Conservation (phyloP, 2,329 filamentous ascomycete species). For the Penicillium sp. region DNA sequence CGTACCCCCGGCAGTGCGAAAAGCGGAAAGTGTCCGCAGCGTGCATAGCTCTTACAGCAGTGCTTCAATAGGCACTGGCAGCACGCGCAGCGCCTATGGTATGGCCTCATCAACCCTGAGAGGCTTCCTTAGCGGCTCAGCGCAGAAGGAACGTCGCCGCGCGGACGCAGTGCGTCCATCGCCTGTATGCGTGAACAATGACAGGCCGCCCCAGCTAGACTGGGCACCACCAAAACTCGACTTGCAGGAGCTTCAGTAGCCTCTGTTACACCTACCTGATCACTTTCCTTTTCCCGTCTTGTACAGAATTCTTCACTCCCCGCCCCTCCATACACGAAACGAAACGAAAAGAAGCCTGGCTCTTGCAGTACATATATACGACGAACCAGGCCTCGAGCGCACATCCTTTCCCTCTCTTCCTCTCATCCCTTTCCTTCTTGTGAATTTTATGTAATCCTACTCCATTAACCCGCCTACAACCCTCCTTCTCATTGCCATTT, state of each 20-base stretch:
- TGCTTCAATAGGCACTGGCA: conserved; percentile 37
- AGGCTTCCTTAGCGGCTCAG: conserved; percentile 34
- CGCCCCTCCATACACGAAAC: not conserved
- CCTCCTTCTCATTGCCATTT: not conserved
- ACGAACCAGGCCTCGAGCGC: conserved; percentile 8
- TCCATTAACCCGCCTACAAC: not conserved
- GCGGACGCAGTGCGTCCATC: conserved; percentile 30
- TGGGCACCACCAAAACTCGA: conserved; percentile 41
- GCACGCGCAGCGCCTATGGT: conserved; percentile 37
- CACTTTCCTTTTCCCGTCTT: not conserved
- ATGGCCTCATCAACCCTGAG: conserved; percentile 38
- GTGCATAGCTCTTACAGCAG: conserved; percentile 37
- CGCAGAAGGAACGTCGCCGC: conserved; percentile 31
- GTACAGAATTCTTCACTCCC: conserved; percentile 4
- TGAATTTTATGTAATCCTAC: not conserved
- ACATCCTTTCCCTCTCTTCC: not conserved
- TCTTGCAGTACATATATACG: conserved; percentile 13
- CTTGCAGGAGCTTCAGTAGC: conserved; percentile 30
- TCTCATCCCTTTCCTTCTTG: not conserved
- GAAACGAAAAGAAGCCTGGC: conserved; percentile 4
- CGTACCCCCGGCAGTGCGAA: conserved; percentile 26
- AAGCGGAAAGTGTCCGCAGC: conserved; percentile 38
- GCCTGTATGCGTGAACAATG: conserved; percentile 31
- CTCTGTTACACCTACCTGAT: not conserved
- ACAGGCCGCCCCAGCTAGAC: conserved; percentile 37